These are phyloP conservation scores for Podaxis sp. DNA, from an alignment of 768 basidiomycete species.

Conservation along the genomic window DNA sequence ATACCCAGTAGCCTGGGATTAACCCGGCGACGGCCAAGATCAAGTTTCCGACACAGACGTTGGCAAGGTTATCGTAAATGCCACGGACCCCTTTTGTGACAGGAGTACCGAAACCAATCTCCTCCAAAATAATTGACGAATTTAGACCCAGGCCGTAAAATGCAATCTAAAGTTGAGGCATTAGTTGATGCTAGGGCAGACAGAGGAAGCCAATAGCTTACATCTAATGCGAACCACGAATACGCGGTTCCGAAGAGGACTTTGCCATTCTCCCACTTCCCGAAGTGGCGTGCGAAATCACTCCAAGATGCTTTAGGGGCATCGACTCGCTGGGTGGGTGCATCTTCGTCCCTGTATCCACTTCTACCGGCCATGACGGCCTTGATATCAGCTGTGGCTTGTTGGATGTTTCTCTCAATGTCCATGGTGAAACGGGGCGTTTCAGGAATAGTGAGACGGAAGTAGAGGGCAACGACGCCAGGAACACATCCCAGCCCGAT, in stretches of 20 bases:
- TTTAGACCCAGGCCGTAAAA: conserved; percentile 79
- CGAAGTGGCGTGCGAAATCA: conserved; percentile 72
- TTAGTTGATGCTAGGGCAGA: background rate
- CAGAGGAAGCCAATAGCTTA: conserved; percentile 30
- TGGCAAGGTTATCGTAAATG: conserved; percentile 59
- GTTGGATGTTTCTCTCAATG: conserved; percentile 79
- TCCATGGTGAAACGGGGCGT: conserved; percentile 93
- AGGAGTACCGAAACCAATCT: conserved; percentile 71
- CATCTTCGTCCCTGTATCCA: conserved; percentile 52
- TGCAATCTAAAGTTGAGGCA: background rate
- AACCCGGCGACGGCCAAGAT: conserved; percentile 77
- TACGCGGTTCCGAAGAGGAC: conserved; percentile 75
- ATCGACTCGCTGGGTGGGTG: conserved; percentile 56
- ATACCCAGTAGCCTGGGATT: conserved; percentile 79
- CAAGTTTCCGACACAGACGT: conserved; percentile 73
- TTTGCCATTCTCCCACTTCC: conserved; percentile 77
- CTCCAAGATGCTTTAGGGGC: conserved; percentile 66
- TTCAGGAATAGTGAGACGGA: conserved; percentile 91
- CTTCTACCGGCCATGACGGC: conserved; percentile 56
- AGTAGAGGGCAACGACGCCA: conserved; percentile 80
- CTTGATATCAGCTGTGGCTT: conserved; percentile 73
- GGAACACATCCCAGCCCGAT: conserved; percentile 89
- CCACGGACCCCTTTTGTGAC: conserved; percentile 29
- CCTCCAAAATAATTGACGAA: conserved; percentile 68
- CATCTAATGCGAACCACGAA: conserved; percentile 89